Base-by-base conservation (phyloP, 176 grass and related monocot genomes). In the Aechmea fasciata region DNA sequence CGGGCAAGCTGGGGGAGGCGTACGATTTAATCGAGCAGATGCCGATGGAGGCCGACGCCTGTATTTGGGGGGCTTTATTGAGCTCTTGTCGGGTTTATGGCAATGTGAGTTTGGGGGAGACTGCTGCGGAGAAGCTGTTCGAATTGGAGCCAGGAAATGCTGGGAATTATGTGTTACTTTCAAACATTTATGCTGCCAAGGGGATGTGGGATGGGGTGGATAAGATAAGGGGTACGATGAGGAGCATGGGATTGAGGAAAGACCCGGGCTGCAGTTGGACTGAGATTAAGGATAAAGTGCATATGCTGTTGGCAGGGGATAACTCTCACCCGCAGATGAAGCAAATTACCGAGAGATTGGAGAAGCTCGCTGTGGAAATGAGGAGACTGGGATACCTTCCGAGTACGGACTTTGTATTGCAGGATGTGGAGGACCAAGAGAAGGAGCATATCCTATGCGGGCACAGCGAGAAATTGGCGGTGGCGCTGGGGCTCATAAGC, bases 361-460 rank as follows among this genome's bases (percentile, higher is more conserved):
- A 88, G 53, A 82, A 92, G 67, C 73, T 92, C 69, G 66, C 59
- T 3, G 5, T 75, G 49, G 74, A 85, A 71, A 92, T 88, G 85
- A 85, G 62, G 68, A 88, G 68, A 52, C 57, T 88, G 48, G 90
- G 85, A 14, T 92, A 85, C 84, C 75, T 66, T 13, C 77, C 85
- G 12, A 86, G 85, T 65, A 88, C 73, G 13, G 74, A 88, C 64
- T 88, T 85, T 78, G 90, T 92, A 48, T 76, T 92, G 67, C 85
- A 92, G 69, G 90, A 92, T 47, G 85, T 92, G 23, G 85, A 92
- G 71, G 90, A 92, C 48, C 85, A 88, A 83, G 90, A 92, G 81
- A 92, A 88, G 13, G 90, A 92, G 28, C 69, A 85, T n/a, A 88
- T 92, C 47, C 69, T 88, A 14, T 57, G 82, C 70, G 85, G 75